Evolutionary conservation across 1,284 basidiomycete genomes (phyloP), one percentile per base, ranked within the genome.

Genomic region (Sanghuangporus sanghuang): DNA sequence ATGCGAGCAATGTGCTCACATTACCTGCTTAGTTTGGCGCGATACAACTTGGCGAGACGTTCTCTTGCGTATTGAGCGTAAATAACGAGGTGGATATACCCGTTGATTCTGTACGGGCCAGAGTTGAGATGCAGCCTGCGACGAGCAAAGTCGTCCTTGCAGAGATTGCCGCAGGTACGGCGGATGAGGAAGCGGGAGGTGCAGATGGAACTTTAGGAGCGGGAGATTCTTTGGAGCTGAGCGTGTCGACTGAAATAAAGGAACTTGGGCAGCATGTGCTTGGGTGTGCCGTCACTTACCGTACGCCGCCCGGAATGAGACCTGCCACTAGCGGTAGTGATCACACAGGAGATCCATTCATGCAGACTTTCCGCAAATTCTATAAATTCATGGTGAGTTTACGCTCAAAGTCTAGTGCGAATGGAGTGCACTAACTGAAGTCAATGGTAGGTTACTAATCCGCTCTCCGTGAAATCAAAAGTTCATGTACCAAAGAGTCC

Each of bases 381-480:
- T 92, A 94, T 77, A 95, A 93, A 73, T 95, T 95, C 73, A 85
- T 83, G 46, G 93, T 93, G 71, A 73, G 89, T 82, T 40, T 38
- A 18, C 18, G 62, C 49, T 2, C 18, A 21, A 21, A 6, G 49
- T 7, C 14, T 8, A 35, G 56, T 52, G 23, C 27, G 61, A 39
- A 57, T 62, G 54, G 35, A 32, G 62, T 57, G 38, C 61, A 40
- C 59, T 46, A 44, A 56, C 40, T 50, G 35, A 21, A 54, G 18
- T 18, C 57, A 18, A 62, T 50, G 42, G 14, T 68, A 94, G 92
- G 91, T 93, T 9, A 90, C 87, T 11, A 93, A 95, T 68, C 93
- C 93, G 0, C 77, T 96, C 6, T 91, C 91, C 0, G 93, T 95
- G 66, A 95, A 95, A 76, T 95, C 93, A 9, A 93, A 94, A 73